These are phyloP conservation scores for Candida qinlingensis DNA, from an alignment of 805 yeast species.

Conservation along the genomic window DNA sequence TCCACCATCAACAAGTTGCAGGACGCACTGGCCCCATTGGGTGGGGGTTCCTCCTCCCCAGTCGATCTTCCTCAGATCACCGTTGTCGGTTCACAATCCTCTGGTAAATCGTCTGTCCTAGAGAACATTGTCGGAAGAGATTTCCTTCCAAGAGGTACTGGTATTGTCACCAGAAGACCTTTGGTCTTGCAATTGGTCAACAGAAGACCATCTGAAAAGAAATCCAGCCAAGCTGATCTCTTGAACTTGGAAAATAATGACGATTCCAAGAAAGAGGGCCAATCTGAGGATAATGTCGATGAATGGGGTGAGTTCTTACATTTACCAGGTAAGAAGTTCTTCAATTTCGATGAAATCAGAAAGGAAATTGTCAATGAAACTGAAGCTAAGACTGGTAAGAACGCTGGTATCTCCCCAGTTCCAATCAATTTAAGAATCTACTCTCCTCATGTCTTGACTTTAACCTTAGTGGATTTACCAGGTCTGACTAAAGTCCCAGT, in stretches of 20 bases:
- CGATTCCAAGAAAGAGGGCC: conserved; percentile 38
- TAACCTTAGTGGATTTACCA: conserved; percentile 93
- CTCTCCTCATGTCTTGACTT: conserved; percentile 90
- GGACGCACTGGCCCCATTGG: conserved; percentile 85
- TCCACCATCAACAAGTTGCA: conserved; percentile 74
- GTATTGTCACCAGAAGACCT: conserved; percentile 89
- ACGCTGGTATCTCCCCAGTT: conserved; percentile 83
- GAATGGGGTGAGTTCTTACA: conserved; percentile 99
- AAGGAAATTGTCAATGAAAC: conserved; percentile 89
- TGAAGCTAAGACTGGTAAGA: conserved; percentile 73
- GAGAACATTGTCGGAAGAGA: conserved; percentile 91
- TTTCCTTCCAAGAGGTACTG: conserved; percentile 88
- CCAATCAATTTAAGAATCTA: conserved; percentile 92
- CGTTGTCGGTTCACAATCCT: conserved; percentile 90
- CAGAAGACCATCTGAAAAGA: conserved; percentile 40
- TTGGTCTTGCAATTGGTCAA: conserved; percentile 76
- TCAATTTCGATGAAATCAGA: conserved; percentile 84
- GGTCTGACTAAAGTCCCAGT: conserved; percentile 98
- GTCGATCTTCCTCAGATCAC: conserved; percentile 91
- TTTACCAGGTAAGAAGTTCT: conserved; percentile 81
- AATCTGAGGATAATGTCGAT: conserved; percentile 62
- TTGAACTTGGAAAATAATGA: conserved; percentile 30
- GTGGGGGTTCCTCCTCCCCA: conserved; percentile 74
- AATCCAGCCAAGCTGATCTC: conserved; percentile 23
- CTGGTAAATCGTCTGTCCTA: conserved; percentile 84